Percentiles rank a stretch among this genome's conserved stretches.
These are phyloP conservation scores for Castanospermum australe DNA, from an alignment of 306 rosid species.

Conservation along the genomic window DNA sequence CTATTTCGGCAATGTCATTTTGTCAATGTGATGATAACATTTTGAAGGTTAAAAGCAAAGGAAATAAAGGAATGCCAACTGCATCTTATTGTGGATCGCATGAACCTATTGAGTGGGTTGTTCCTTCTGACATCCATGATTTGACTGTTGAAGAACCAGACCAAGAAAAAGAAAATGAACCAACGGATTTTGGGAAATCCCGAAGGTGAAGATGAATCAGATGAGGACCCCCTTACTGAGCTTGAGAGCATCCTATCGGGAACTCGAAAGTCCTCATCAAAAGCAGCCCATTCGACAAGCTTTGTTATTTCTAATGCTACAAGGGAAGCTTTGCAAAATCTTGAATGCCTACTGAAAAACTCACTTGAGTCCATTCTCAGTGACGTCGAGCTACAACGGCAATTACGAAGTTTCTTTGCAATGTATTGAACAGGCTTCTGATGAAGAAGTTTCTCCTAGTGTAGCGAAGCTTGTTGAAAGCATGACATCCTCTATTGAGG, in stretches of 20 bases:
- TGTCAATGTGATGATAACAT: not conserved
- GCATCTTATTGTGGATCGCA: not conserved
- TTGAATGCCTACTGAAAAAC: conserved; percentile 3
- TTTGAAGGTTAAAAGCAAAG: not conserved
- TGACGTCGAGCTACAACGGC: conserved; percentile 7
- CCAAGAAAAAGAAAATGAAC: not conserved
- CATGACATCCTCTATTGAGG: not conserved
- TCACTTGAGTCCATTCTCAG: not conserved
- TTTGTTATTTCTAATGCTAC: not conserved
- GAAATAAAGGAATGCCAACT: not conserved
- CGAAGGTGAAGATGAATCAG: not conserved
- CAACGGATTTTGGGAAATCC: not conserved
- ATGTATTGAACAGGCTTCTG: not conserved
- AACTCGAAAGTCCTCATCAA: not conserved
- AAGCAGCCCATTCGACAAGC: not conserved
- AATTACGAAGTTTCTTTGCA: conserved; percentile 6
- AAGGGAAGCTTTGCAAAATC: conserved; percentile 8
- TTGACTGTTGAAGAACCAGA: conserved; percentile 10
- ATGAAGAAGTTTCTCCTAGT: not conserved
- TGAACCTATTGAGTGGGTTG: not conserved
- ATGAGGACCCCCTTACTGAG: conserved; percentile 16
- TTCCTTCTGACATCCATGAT: not conserved
- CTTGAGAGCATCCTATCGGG: conserved; percentile 19
- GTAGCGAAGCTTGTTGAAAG: conserved; percentile 1
- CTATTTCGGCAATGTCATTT: not conserved